Conservation (phyloP, 2,329 filamentous ascomycete species). For the Nigrospora osmanthi region DNA sequence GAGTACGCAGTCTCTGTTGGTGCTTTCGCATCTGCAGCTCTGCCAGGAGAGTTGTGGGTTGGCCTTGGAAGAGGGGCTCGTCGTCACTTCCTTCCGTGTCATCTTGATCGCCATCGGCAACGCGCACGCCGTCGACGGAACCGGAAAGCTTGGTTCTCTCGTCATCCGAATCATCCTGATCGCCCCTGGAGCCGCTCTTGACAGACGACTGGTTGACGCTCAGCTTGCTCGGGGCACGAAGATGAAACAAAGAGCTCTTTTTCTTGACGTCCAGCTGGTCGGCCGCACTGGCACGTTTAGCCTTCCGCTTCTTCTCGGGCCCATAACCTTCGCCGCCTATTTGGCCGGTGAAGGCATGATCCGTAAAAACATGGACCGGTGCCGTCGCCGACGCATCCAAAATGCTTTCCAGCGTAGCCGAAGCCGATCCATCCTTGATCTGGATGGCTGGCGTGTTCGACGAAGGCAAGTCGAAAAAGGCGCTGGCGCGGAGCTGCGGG, state of each 20-base stretch:
- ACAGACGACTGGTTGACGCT: conserved; percentile 14
- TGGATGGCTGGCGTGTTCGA: conserved; percentile 42
- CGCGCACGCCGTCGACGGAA: conserved; percentile 20
- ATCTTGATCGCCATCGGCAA: conserved; percentile 21
- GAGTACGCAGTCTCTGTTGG: conserved; percentile 74
- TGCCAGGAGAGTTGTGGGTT: conserved; percentile 83
- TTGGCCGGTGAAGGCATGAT: conserved; percentile 75
- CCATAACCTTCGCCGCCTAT: conserved; percentile 72
- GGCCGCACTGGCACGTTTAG: conserved; percentile 15
- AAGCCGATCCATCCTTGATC: conserved; percentile 71
- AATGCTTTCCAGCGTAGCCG: conserved; percentile 83
- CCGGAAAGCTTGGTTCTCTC: conserved; percentile 14
- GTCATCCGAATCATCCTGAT: conserved; percentile 12
- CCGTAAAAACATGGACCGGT: conserved; percentile 85
- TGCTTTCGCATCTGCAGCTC: conserved; percentile 88
- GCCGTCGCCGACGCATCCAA: conserved; percentile 82
- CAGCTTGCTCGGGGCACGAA: conserved; percentile 30
- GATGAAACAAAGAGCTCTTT: conserved; percentile 39
- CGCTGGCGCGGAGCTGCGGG: conserved; percentile 80
- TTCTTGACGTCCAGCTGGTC: conserved; percentile 29
- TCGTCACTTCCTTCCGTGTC: conserved; percentile 37
- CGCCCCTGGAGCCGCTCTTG: conserved; percentile 11
- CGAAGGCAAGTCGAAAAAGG: conserved; percentile 75
- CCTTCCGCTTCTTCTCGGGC: conserved; percentile 42
- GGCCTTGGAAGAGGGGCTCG: conserved; percentile 52